A percentile compares a stretch with the other conserved stretches of the same genome.
These are phyloP conservation scores for Aschersonia sp. DNA, from an alignment of 2,329 filamentous ascomycete genomes.

Conservation along the genomic window DNA sequence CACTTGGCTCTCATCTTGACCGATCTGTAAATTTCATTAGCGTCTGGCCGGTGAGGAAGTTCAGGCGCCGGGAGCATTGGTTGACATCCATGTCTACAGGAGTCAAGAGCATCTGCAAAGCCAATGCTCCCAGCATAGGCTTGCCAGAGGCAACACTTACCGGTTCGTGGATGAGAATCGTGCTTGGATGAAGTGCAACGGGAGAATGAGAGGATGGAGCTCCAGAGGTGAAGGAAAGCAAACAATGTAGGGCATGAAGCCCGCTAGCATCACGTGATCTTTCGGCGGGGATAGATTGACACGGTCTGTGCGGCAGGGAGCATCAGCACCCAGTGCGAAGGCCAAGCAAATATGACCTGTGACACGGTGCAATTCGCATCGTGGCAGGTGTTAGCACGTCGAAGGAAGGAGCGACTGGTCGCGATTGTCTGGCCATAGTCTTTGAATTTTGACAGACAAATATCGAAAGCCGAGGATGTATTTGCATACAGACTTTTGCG, in stretches of 20 bases:
- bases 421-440: too few relatives aligned
- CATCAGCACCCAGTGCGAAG: not conserved
- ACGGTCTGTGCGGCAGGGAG: not conserved
- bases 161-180: conserved; percentile 31
- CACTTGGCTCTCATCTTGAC: conserved; percentile 87
- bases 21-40: conserved; percentile 9
- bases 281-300: not conserved
- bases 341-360: not conserved
- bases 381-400: not conserved
- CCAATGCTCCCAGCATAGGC: not conserved
- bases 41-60: not conserved
- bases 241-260: conserved; percentile 20
- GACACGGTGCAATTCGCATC: not conserved
- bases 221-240: conserved; percentile 14
- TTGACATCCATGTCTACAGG: not conserved
- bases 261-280: conserved; percentile 19
- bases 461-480: too few relatives aligned
- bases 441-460: too few relatives aligned
- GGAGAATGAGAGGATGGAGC: conserved; percentile 14
- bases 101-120: not conserved
- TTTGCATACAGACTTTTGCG: too few relatives aligned
- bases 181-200: conserved; percentile 26
- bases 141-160: conserved; percentile 13
- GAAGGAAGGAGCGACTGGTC: not conserved
- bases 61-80: not conserved